A percentile compares a stretch with the other conserved stretches of the same genome.
Conservation (phyloP, 345 rosid genomes). For the Populus euphratica region DNA sequence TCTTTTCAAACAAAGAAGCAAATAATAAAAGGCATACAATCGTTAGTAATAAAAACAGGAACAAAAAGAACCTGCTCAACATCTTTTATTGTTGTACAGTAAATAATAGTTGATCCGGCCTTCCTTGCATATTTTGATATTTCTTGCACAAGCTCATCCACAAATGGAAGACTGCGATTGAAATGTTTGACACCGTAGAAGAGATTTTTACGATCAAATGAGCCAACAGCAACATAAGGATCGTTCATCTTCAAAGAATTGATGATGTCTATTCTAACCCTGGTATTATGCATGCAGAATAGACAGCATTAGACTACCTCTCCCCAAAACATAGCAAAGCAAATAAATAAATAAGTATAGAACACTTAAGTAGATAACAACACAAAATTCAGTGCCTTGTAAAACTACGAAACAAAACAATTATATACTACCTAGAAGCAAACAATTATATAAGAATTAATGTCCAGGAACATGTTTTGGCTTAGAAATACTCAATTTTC, state of each 20-base stretch:
- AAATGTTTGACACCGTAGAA: constrained; percentile 44
- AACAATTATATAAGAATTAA: no score
- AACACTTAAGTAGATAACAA: background rate
- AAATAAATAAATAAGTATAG: background rate
- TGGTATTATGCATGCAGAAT: constrained; percentile 10
- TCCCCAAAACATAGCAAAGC: background rate
- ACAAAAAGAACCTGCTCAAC: constrained; percentile 33
- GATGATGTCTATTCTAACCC: constrained; percentile 41
- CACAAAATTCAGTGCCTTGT: background rate
- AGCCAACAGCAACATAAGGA: constrained; percentile 43
- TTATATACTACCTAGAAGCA: no score
- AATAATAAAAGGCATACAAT: background rate
- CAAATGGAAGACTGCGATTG: constrained; percentile 25
- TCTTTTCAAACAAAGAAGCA: background rate
- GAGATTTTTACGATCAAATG: constrained; percentile 49
- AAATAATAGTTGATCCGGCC: constrained; percentile 37
- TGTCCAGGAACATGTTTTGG: no score
- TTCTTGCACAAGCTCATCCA: constrained; percentile 42
- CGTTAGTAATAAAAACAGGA: background rate
- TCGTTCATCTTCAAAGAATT: constrained; percentile 39
- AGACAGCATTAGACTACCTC: background rate
- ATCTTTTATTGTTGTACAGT: constrained; percentile 46
- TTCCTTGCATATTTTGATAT: constrained; percentile 27
- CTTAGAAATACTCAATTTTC: no score
- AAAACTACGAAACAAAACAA: no score